A percentile compares a stretch with the other conserved stretches of the same genome.
phyloP scores from a whole-genome alignment of 805 yeast genomes.

The Ogataea trehalophila region DNA sequence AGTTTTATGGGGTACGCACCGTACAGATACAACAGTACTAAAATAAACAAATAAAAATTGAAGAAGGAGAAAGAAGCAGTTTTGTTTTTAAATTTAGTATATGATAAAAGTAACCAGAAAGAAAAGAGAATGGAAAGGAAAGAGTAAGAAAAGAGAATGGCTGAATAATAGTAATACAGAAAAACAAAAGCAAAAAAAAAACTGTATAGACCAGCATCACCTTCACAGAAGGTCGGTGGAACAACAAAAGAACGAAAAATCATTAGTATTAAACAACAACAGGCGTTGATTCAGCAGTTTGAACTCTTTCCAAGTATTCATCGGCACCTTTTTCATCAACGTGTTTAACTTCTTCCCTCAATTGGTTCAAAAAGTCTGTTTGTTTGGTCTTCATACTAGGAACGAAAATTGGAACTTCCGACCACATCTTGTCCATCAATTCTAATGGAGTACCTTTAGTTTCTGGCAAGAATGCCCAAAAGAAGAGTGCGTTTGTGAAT shows the following conservation, averaged over 20 bases:
- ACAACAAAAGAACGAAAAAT: no score
- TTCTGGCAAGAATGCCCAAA: constrained; percentile 32
- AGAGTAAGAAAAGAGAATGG: not conserved
- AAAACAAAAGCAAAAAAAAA: not conserved
- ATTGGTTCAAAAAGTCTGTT: constrained; percentile 5
- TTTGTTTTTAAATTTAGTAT: no score
- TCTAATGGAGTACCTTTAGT: constrained; percentile 21
- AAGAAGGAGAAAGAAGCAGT: no score
- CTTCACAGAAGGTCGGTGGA: no score
- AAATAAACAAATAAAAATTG: no score
- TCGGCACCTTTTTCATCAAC: constrained; percentile 5
- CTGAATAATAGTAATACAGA: not conserved
- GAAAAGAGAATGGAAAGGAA: not conserved
- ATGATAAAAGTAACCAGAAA: no score
- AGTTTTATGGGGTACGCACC: no score
- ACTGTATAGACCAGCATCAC: no score
- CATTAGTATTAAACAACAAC: not conserved
- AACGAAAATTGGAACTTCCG: constrained; percentile 5
- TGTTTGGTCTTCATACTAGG: constrained; percentile 6
- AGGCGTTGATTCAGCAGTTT: not conserved
- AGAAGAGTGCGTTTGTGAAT: constrained; percentile 26
- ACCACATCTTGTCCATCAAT: constrained; percentile 10
- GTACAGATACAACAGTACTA: no score
- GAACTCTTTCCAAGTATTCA: constrained; percentile 1
- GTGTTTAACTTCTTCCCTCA: constrained; percentile 6